A percentile compares a stretch with the other conserved stretches of the same genome.
Conservation (phyloP, 768 basidiomycete genomes). For the Harrya chromipes region DNA sequence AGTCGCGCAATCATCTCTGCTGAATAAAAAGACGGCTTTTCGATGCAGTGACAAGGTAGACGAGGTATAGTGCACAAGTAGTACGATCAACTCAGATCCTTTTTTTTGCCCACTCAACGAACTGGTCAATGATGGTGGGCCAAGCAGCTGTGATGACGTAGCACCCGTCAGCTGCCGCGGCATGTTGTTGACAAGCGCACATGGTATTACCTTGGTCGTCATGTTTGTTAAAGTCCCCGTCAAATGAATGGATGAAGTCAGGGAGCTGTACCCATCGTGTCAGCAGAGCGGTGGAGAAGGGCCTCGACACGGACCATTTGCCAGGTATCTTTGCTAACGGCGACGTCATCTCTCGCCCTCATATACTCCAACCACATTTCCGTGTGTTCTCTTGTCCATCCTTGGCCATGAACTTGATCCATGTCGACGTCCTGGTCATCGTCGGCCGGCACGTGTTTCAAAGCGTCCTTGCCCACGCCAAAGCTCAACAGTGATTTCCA, state of each 20-base stretch:
- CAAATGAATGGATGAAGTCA: slow-evolving; percentile 74
- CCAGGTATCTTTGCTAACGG: slow-evolving; percentile 89
- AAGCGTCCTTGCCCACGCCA: slow-evolving; percentile 64
- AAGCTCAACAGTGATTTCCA: slow-evolving; percentile 77
- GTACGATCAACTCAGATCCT: slow-evolving; percentile 3
- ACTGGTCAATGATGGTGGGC: slow-evolving; percentile 86
- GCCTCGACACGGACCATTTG: slow-evolving; percentile 57
- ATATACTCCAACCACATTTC: slow-evolving; percentile 82
- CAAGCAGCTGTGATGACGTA: slow-evolving; percentile 58
- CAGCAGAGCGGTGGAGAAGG: slow-evolving; percentile 1
- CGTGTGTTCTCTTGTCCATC: slow-evolving; percentile 62
- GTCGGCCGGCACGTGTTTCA: slow-evolving; percentile 42
- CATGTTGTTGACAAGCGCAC: slow-evolving; percentile 1
- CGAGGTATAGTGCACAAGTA: slow-evolving; percentile 4
- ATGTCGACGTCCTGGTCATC: slow-evolving; percentile 50
- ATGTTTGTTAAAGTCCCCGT: slow-evolving; percentile 68
- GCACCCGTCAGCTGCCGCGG: background rate
- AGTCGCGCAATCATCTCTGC: too few species aligned
- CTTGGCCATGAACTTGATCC: slow-evolving; percentile 35
- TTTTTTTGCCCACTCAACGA: slow-evolving; percentile 63
- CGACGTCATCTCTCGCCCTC: slow-evolving; percentile 58
- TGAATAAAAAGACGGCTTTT: too few species aligned
- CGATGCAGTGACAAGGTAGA: background rate
- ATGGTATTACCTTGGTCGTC: slow-evolving; percentile 64
- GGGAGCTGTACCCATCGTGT: slow-evolving; percentile 51